phyloP scores from a whole-genome alignment of 306 rosid genomes.

The Casuarina equisetifolia region DNA sequence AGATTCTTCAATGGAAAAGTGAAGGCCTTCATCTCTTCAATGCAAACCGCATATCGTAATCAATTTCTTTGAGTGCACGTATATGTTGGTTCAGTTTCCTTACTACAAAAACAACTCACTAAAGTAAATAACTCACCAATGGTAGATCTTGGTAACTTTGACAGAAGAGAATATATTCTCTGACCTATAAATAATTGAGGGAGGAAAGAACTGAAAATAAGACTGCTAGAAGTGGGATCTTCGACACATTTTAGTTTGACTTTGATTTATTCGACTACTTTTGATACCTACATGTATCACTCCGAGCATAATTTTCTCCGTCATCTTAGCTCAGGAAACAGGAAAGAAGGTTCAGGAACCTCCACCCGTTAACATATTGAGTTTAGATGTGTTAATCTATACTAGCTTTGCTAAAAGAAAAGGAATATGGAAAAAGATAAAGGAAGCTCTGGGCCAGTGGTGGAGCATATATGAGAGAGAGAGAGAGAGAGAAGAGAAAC shows the following conservation, averaged over 20 bases:
- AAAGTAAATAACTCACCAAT: neutral
- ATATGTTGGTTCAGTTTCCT: neutral
- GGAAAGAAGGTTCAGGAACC: neutral
- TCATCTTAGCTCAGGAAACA: neutral
- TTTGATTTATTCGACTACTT: neutral
- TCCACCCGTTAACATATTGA: neutral
- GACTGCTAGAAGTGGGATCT: neutral
- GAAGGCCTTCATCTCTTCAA: neutral
- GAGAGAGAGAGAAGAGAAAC: neutral
- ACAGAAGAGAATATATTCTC: neutral
- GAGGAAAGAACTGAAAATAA: neutral
- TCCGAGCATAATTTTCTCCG: neutral
- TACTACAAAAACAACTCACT: neutral
- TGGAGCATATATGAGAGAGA: neutral
- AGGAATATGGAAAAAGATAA: conserved; percentile 21
- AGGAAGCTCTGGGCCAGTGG: conserved; percentile 16
- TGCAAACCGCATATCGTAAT: neutral
- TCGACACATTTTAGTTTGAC: too few species aligned
- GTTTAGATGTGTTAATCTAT: neutral
- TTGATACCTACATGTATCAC: neutral
- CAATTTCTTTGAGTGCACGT: conserved; percentile 8
- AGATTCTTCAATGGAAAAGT: neutral
- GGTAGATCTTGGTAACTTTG: too few species aligned
- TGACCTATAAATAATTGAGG: neutral
- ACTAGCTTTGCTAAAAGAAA: conserved; percentile 13